Evolutionary conservation across 2,329 filamentous ascomycete genomes (phyloP), one percentile per base, ranked within the genome.

Genomic region (Rhinocladiella mackenziei): DNA sequence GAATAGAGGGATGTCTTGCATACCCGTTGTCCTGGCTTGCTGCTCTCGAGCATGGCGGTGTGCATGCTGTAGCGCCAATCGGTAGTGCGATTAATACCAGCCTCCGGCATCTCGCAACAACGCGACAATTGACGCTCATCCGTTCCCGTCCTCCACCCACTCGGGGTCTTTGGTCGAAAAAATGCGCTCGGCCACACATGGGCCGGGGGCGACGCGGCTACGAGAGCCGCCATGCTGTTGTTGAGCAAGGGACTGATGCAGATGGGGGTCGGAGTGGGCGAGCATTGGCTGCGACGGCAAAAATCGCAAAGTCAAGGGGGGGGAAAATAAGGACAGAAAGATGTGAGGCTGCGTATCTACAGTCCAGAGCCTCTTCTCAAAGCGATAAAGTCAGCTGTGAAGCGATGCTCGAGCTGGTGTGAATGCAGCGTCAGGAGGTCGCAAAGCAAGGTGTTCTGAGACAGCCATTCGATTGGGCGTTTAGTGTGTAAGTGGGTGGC

Each of bases 191-290:
- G 62, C 64, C 52, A 64, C 60, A 48, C 63, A 63, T 60, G 60
- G 59, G 48, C 63, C 65, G 52, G 65, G 58, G 56, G 65, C 57
- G 56, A 62, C 59, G 62, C 64, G 63, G 66, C 65, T 61, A 62
- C 62, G 53, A 65, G 61, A 57, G 65, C 62, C 60, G 71, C 69
- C 71, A 74, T 74, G 60, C 55, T 65, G 61, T 42, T 20, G 39
- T 34, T 46, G 48, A 40, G 42, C 41, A 35, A 26, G 29, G 33
- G n/a, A 33, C 14, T 48, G 22, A 18, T 25, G 30, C 33, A 29
- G 34, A 26, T 35, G 20, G 31, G 23, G 30, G 39, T 39, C 23
- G 39, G 23, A 34, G 39, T 39, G 28, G 39, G 37, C 39, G 38
- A 47, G 48, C 51, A 54, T 54, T 54, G 46, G 51, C 36, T 46